These are phyloP conservation scores for Ampelomyces quisqualis DNA, from an alignment of 2,329 filamentous ascomycete genomes.

Conservation along the genomic window DNA sequence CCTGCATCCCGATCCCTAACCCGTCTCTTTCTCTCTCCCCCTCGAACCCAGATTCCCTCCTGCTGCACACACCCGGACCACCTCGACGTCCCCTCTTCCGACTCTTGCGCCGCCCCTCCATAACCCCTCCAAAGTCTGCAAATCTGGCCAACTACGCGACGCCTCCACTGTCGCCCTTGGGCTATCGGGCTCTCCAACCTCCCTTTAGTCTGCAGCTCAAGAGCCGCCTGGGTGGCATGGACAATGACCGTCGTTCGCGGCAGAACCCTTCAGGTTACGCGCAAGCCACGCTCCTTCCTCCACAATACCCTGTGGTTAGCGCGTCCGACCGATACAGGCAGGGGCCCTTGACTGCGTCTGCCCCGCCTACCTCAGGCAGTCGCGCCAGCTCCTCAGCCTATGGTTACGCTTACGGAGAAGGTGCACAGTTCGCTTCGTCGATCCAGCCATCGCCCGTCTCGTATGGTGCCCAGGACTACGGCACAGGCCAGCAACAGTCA, in stretches of 20 bases:
- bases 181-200: constrained; percentile 61
- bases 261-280: constrained; percentile 70
- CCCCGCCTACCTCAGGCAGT: constrained; percentile 46
- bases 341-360: constrained; percentile 46
- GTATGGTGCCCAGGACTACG: constrained; percentile 65
- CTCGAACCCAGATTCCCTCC: constrained; percentile 9
- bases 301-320: constrained; percentile 48
- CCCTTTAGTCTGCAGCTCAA: constrained; percentile 56
- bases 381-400: constrained; percentile 47
- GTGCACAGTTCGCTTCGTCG: constrained; percentile 58
- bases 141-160: constrained; percentile 66
- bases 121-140: constrained; percentile 47
- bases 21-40: constrained; percentile 15
- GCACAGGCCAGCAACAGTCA: constrained; percentile 57
- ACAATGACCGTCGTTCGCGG: constrained; percentile 71
- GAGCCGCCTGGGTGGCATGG: constrained; percentile 67
- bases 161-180: constrained; percentile 65
- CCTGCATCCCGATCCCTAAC: constrained; percentile 14
- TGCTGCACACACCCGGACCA: constrained; percentile 6
- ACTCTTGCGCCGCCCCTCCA: constrained; percentile 20
- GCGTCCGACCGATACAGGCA: constrained; percentile 53
- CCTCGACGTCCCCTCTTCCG: constrained; percentile 6
- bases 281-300: constrained; percentile 50
- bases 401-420: constrained; percentile 57
- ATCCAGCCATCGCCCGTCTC: constrained; percentile 54